Conservation (phyloP, 768 basidiomycete species). For the Suillus fuscotomentosus region DNA sequence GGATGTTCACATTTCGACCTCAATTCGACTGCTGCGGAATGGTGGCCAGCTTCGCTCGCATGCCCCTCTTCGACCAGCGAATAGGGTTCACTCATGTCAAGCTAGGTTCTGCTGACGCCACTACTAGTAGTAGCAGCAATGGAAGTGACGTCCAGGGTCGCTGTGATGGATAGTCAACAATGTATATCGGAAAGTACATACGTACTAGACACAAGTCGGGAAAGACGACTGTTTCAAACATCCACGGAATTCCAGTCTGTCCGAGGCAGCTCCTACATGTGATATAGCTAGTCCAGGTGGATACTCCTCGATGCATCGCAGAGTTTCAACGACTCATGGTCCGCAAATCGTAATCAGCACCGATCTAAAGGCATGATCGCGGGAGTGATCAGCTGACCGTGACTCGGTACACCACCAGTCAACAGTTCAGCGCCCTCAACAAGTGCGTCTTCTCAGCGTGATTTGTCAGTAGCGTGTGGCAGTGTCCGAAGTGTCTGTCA, state of each 20-base stretch:
- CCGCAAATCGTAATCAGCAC: background rate
- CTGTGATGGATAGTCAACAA: background rate
- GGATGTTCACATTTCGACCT: background rate
- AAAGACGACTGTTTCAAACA: background rate
- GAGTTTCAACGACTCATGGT: background rate
- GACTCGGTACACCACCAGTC: background rate
- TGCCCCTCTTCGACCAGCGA: background rate
- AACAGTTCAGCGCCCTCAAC: background rate
- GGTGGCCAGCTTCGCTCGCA: background rate
- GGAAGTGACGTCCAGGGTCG: background rate
- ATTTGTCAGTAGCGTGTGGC: background rate
- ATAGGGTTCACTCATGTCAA: background rate
- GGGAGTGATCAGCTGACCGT: background rate
- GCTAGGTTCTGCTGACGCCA: background rate
- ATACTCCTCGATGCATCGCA: background rate
- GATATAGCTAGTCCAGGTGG: background rate
- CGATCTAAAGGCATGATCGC: background rate
- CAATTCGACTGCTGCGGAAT: background rate
- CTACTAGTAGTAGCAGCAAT: background rate
- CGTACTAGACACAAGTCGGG: background rate
- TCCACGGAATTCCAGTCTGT: background rate
- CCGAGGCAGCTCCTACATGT: background rate
- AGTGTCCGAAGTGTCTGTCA: background rate
- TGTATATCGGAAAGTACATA: background rate
- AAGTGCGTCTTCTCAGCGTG: background rate